Conservation (phyloP, 2,329 filamentous ascomycete species). For the Rutstroemia sydowiana region DNA sequence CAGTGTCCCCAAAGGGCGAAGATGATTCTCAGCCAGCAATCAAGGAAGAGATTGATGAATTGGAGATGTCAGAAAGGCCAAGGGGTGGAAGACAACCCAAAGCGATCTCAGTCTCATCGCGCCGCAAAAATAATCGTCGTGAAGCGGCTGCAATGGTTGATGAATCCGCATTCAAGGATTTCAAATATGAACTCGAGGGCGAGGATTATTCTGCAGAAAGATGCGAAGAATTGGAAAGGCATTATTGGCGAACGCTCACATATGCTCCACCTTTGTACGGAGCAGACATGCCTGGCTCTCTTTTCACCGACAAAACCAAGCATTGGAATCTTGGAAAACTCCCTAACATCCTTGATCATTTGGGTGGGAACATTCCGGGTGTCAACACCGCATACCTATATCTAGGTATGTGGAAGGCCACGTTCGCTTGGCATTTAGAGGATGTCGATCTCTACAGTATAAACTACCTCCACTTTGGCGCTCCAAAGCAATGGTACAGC, state of each 20-base stretch:
- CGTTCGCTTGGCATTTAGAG: conserved; percentile 97
- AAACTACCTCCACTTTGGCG: conserved; percentile 98
- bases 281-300: conserved; percentile 89
- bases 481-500: conserved; percentile 99
- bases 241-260: conserved; percentile 95
- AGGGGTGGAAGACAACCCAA: conserved; percentile 42
- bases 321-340: conserved; percentile 93
- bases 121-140: conserved; percentile 76
- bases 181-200: conserved; percentile 79
- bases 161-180: conserved; percentile 82
- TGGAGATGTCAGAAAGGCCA: conserved; percentile 35
- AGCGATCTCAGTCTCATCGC: conserved; percentile 67
- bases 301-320: conserved; percentile 80
- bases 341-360: conserved; percentile 84
- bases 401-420: conserved; percentile 99
- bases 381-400: conserved; percentile 98
- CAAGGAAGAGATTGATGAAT: conserved; percentile 35
- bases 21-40: conserved; percentile 28
- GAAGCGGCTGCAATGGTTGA: conserved; percentile 76
- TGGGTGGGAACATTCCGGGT: conserved; percentile 91
- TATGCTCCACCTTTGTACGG: conserved; percentile 94
- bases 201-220: conserved; percentile 86
- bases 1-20: conserved; percentile 41
- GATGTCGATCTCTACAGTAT: conserved; percentile 99
- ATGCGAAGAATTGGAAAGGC: conserved; percentile 87